Base-by-base conservation (phyloP, 139 green algal species). In the Chlorella ohadii region DNA sequence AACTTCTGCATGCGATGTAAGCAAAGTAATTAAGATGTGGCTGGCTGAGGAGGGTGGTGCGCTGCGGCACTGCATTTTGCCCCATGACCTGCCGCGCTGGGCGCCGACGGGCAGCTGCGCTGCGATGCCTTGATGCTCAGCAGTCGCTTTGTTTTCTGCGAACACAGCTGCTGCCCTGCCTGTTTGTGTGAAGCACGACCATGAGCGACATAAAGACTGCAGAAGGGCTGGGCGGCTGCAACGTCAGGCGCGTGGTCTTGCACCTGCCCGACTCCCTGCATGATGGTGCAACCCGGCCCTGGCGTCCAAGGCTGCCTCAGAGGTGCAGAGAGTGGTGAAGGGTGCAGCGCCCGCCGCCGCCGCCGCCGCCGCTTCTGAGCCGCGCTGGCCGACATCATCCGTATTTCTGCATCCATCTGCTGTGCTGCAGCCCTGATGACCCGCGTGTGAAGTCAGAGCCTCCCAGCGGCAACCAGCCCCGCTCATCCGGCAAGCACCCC, bases 191-290 rank as follows among this genome's bases (percentile, higher is more conserved):
- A 59, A 22, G 12, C 51, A 59, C 12, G 2, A 51, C 64, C 38
- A 68, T 76, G 66, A 74, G 78, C 19, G 20, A 36, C n/a, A 44
- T 83, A 0, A 83, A 83, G 41, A 83, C 78, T 19, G 82, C 82
- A 20, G 55, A 82, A 55, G 67, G 82, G 16, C 56, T 86, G 59
- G 81, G 81, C 3, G 81, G 81, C 28, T 38, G 23, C 41, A 72
- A 72, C 44, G 51, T 86, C 73, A 72, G 77, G 51, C 15, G 51
- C 15, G 51, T 22, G 51, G 22, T 9, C 51, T 59, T 59, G 15
- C 2, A 22, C 51, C 51, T 59, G 51, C 12, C 51, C 2, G 15
- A 13, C 51, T 22, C 11, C 22, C 12, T 23, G 15, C 51, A 22
- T 59, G 51, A 2, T 22, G 19, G 77, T 59, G 55, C 51, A 11